Evolutionary conservation across 202 grass and related monocot genomes (phyloP).

Genomic region (Panicum virgatum): DNA sequence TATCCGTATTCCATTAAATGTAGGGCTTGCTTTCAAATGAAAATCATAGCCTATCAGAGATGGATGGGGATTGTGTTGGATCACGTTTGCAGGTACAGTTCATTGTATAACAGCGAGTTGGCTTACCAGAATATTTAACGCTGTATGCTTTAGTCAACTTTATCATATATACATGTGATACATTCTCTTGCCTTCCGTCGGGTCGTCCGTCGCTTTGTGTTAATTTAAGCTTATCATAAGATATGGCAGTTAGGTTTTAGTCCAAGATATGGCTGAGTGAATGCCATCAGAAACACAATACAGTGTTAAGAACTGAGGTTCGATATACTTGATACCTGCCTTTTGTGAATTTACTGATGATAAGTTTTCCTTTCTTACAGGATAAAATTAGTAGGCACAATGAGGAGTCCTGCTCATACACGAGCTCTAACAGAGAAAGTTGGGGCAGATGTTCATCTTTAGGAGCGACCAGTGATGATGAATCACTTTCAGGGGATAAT

Average conservation of each 20-base stretch:
- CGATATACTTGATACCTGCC: neutral
- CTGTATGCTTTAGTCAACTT: neutral
- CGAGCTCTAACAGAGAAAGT: conserved; percentile 90
- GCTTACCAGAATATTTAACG: neutral
- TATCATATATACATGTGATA: conserved; percentile 12
- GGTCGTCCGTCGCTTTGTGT: neutral
- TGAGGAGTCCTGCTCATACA: conserved; percentile 79
- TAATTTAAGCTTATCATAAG: conserved; percentile 11
- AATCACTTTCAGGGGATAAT: conserved; percentile 53
- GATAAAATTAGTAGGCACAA: conserved; percentile 53
- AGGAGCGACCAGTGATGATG: conserved; percentile 70
- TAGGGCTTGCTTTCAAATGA: conserved; percentile 83
- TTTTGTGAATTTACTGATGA: conserved; percentile 25
- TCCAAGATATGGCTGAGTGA: neutral
- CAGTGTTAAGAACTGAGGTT: neutral
- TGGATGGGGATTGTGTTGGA: conserved; percentile 50
- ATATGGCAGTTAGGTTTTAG: neutral
- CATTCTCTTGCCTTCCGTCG: neutral
- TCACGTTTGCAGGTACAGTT: conserved; percentile 57
- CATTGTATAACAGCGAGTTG: conserved; percentile 15
- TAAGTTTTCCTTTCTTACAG: conserved; percentile 38
- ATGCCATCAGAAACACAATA: neutral
- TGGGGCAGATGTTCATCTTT: conserved; percentile 94
- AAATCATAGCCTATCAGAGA: conserved; percentile 57
- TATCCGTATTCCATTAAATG: conserved; percentile 26